A percentile compares a stretch with the other conserved stretches of the same genome.
phyloP scores from a whole-genome alignment of 176 grass and related monocot genomes.

The Oryza punctata region DNA sequence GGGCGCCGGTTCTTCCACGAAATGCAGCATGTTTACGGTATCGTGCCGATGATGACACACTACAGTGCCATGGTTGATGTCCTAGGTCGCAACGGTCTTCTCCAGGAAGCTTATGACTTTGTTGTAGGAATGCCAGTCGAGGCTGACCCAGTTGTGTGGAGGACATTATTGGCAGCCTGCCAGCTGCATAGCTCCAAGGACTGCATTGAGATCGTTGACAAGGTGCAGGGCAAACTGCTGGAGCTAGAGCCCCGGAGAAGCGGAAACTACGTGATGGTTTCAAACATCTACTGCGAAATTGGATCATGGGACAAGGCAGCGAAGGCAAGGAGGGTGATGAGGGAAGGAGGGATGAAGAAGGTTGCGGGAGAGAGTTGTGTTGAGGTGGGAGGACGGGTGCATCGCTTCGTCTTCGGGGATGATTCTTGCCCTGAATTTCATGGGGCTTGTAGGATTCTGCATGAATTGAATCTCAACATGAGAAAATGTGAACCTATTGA shows the following conservation, averaged over 20 bases:
- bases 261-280: constrained; percentile 54
- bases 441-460: constrained; percentile 20
- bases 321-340: constrained; percentile 48
- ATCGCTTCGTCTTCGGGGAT: constrained; percentile 42
- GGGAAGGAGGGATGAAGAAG: constrained; percentile 62
- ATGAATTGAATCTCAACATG: constrained; percentile 46
- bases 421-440: constrained; percentile 47
- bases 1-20: constrained; percentile 47
- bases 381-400: constrained; percentile 32
- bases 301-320: constrained; percentile 57
- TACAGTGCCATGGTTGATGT: constrained; percentile 69
- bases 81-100: constrained; percentile 44
- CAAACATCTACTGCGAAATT: constrained; percentile 53
- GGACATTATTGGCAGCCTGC: constrained; percentile 57
- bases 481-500: constrained; percentile 36
- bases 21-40: constrained; percentile 51
- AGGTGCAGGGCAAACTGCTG: constrained; percentile 51
- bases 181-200: constrained; percentile 59
- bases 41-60: constrained; percentile 57
- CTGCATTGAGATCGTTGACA: constrained; percentile 35
- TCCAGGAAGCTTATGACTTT: constrained; percentile 61
- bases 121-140: constrained; percentile 38
- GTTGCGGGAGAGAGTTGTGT: constrained; percentile 58
- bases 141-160: constrained; percentile 52
- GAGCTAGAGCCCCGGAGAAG: constrained; percentile 52